Base-by-base conservation (phyloP, 176 grass and related monocot genomes). In the Zoysia japonica region DNA sequence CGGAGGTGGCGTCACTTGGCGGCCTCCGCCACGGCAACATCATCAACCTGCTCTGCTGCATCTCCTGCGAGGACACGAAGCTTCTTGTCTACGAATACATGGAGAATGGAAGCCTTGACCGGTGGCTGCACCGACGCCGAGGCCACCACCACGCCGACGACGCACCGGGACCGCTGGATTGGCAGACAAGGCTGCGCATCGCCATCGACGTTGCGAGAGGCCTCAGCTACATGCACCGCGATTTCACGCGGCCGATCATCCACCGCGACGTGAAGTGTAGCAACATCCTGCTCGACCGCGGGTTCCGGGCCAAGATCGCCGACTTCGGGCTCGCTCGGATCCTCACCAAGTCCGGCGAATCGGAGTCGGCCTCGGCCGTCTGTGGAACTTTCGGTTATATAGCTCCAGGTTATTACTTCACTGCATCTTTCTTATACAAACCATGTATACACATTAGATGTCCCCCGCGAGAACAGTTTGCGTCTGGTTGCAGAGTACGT, bases 211-310 rank as follows among this genome's bases (percentile, higher is more conserved):
- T 65, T 1, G 75, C 75, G 0, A n/a, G 45, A 39, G 75, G 75
- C 9, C 75, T 78, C 13, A 65, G 61, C 61, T 65, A 65, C 45
- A 78, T 97, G 39, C 95, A 97, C 88, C 92, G 92, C 36, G 89
- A 90, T 55, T 92, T 88, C 77, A 76, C 83, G 3, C 88, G 85
- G 46, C 83, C 70, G 36, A 83, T 97, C 70, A 76, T 97, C 36
- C 94, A 97, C 76, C 78, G 89, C 11, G 94, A 93, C 67, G 89
- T 97, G 40, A 93, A 97, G 85, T 90, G 76, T 13, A 93, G 93
- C 78, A 97, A 97, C 78, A 97, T 97, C 61, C 76, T 95, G 8
- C 93, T 95, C 43, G 93, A 92, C 59, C 86, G 28, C 9, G 20
- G 19, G 19, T 61, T 61, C 59, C 28, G 59, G 0, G 59, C 60